Percentiles rank a stretch among this genome's conserved stretches.
Evolutionary conservation across 441 rosid species (phyloP).

Genomic region (Dalechampia spathulata): DNA sequence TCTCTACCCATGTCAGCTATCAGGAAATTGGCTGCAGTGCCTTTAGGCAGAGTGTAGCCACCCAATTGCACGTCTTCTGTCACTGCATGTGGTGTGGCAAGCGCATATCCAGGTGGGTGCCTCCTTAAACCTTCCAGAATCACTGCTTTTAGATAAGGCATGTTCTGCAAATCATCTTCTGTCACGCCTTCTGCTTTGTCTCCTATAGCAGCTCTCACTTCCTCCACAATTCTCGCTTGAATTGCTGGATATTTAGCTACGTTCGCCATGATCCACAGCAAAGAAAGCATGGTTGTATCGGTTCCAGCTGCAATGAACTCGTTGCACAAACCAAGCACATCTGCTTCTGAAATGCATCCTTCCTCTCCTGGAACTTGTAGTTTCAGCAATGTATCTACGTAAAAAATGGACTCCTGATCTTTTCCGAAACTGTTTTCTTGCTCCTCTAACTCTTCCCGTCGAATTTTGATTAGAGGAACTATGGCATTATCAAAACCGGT

Average conservation of each 20-base stretch:
- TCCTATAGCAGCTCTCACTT: conserved; percentile 14
- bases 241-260: neutral
- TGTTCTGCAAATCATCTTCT: conserved; percentile 25
- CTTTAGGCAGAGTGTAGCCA: conserved; percentile 24
- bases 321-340: conserved; percentile 16
- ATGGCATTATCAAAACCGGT: neutral
- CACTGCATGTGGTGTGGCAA: conserved; percentile 24
- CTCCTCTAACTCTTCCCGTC: conserved; percentile 3
- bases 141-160: conserved; percentile 30
- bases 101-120: conserved; percentile 31
- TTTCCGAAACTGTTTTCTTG: neutral
- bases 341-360: conserved; percentile 14
- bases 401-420: neutral
- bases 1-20: conserved; percentile 39
- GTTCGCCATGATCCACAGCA: conserved; percentile 6
- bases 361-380: conserved; percentile 21
- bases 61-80: conserved; percentile 20
- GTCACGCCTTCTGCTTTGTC: conserved; percentile 3
- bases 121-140: conserved; percentile 31
- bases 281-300: neutral
- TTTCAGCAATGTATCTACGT: conserved; percentile 20
- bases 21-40: conserved; percentile 24
- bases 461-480: conserved; percentile 20
- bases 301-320: conserved; percentile 8
- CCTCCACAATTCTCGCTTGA: conserved; percentile 8